Evolutionary conservation across 805 yeast genomes (phyloP).

Genomic region (Sugiyamaella boreocaroliniensis): DNA sequence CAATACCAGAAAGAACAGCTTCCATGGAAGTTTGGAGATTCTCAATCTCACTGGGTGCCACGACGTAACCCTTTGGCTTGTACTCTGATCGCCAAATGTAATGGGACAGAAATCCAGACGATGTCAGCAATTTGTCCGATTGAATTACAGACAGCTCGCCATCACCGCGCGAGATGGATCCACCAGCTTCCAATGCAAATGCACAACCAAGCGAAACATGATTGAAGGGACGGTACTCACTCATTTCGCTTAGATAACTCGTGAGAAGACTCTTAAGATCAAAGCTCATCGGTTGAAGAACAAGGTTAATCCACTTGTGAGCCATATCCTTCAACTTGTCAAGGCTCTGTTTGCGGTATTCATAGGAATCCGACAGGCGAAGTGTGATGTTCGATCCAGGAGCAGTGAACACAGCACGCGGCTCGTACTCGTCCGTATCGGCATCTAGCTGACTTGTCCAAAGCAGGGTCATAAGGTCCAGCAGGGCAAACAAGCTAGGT

Average conservation of each 20-base stretch:
- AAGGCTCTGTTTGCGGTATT: slow-evolving; percentile 68
- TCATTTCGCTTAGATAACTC: slow-evolving; percentile 55
- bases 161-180: slow-evolving; percentile 59
- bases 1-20: slow-evolving; percentile 7
- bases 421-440: slow-evolving; percentile 77
- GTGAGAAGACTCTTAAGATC: slow-evolving; percentile 78
- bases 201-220: slow-evolving; percentile 73
- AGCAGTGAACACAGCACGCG: slow-evolving; percentile 58
- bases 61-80: slow-evolving; percentile 20
- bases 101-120: slow-evolving; percentile 70
- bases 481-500: slow-evolving; percentile 62
- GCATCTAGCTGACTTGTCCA: slow-evolving; percentile 80
- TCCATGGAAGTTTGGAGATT: slow-evolving; percentile 18
- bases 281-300: slow-evolving; percentile 53
- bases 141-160: slow-evolving; percentile 52
- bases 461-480: slow-evolving; percentile 72
- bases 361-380: slow-evolving; percentile 64
- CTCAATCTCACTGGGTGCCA: not conserved
- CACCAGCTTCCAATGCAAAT: slow-evolving; percentile 86
- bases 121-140: slow-evolving; percentile 41
- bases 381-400: slow-evolving; percentile 44
- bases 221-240: slow-evolving; percentile 33
- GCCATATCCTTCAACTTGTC: slow-evolving; percentile 52
- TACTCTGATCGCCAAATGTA: slow-evolving; percentile 59
- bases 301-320: slow-evolving; percentile 56